phyloP scores from a whole-genome alignment of 2,329 filamentous ascomycete genomes.

The Alternaria ventricosa region DNA sequence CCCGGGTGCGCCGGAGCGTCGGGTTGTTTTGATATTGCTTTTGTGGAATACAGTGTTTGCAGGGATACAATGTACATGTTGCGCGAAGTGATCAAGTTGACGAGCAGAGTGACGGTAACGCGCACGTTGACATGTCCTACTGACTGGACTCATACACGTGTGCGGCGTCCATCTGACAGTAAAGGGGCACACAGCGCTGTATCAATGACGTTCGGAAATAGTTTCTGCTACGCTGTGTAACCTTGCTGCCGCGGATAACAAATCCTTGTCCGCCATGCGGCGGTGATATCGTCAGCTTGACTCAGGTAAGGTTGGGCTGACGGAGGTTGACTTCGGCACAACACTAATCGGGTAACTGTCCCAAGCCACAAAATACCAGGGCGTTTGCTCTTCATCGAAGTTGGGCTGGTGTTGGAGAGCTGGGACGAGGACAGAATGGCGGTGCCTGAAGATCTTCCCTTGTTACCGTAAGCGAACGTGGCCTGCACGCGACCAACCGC shows the following conservation, averaged over 20 bases:
- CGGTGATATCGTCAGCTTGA: slow-evolving; percentile 2
- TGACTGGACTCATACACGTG: neutral
- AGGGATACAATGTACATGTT: neutral
- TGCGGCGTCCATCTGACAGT: neutral
- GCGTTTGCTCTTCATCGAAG: neutral
- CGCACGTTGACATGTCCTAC: neutral
- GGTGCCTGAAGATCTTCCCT: slow-evolving; percentile 24
- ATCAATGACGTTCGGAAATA: neutral
- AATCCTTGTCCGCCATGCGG: neutral
- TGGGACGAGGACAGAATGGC: slow-evolving; percentile 1
- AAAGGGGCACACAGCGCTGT: neutral
- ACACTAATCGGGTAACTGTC: neutral
- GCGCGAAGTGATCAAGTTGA: neutral
- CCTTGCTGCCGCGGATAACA: slow-evolving; percentile 4
- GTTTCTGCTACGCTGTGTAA: slow-evolving; percentile 3
- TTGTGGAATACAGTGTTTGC: neutral
- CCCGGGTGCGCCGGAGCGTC: neutral
- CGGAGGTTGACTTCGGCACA: neutral
- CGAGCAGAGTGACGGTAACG: neutral
- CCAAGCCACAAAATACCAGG: neutral
- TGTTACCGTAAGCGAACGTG: slow-evolving; percentile 17
- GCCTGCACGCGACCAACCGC: slow-evolving; percentile 15
- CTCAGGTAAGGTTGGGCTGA: slow-evolving; percentile 4
- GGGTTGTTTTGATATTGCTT: slow-evolving; percentile 7
- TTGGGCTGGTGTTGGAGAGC: slow-evolving; percentile 3